A percentile compares a stretch with the other conserved stretches of the same genome.
These are phyloP conservation scores for Nigrospora sphaerica DNA, from an alignment of 2,329 filamentous ascomycete species.

Conservation along the genomic window DNA sequence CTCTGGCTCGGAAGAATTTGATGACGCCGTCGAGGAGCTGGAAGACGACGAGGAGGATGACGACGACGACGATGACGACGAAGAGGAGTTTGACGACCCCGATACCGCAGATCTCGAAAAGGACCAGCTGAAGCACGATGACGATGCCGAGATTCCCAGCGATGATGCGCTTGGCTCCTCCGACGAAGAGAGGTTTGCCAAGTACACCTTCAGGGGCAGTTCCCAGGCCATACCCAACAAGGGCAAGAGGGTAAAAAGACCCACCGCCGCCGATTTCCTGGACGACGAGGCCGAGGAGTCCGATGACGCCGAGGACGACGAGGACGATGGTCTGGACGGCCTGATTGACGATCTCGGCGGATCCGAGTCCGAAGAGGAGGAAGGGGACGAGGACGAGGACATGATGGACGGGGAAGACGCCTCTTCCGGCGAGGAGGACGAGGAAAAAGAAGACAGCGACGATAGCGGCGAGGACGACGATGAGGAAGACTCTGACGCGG, in stretches of 20 bases:
- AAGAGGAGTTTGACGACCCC: slow-evolving; percentile 47
- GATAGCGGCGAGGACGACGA: slow-evolving; percentile 3
- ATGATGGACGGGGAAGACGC: slow-evolving; percentile 24
- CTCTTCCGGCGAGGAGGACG: slow-evolving; percentile 17
- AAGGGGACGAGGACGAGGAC: slow-evolving; percentile 28
- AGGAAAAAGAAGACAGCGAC: slow-evolving; percentile 23
- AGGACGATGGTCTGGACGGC: slow-evolving; percentile 25
- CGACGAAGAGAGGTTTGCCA: slow-evolving; percentile 75
- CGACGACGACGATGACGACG: slow-evolving; percentile 30
- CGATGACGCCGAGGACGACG: slow-evolving; percentile 29
- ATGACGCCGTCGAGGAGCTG: slow-evolving; percentile 38
- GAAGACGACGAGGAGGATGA: slow-evolving; percentile 32
- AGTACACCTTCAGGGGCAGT: slow-evolving; percentile 59
- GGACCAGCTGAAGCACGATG: slow-evolving; percentile 34
- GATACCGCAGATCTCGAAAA: slow-evolving; percentile 46
- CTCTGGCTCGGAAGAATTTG: slow-evolving; percentile 19
- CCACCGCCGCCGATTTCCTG: slow-evolving; percentile 53
- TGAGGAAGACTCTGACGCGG: slow-evolving; percentile 11
- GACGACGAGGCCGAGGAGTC: slow-evolving; percentile 7
- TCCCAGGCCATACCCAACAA: slow-evolving; percentile 36
- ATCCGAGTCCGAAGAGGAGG: slow-evolving; percentile 10
- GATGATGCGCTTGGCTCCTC: slow-evolving; percentile 72
- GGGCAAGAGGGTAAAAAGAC: slow-evolving; percentile 27
- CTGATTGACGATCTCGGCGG: slow-evolving; percentile 28
- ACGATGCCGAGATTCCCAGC: slow-evolving; percentile 54